These are phyloP conservation scores for Borovskyia barvae DNA, from an alignment of 208 protist genomes.

Conservation along the genomic window DNA sequence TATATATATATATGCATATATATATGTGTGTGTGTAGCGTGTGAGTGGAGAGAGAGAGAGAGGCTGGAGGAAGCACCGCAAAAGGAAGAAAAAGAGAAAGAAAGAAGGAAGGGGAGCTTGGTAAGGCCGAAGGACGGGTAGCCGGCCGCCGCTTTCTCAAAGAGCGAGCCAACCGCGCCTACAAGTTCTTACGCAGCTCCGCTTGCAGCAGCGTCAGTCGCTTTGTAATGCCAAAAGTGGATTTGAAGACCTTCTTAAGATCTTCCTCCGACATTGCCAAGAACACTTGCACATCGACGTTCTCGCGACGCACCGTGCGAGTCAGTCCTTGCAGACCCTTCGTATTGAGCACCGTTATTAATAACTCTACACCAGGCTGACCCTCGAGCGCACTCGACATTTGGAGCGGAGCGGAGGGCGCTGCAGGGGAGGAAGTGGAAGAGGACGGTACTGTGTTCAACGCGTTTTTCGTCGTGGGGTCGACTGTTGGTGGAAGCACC, in stretches of 20 bases:
- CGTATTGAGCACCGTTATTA: constrained; percentile 58
- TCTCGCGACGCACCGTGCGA: constrained; percentile 43
- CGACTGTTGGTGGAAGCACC: constrained; percentile 36
- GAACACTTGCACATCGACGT: constrained; percentile 83
- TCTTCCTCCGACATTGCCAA: constrained; percentile 72
- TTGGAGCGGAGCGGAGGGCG: not conserved
- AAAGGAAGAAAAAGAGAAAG: constrained; percentile 3
- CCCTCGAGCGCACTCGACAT: constrained; percentile 24
- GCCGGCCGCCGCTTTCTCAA: too few relatives aligned
- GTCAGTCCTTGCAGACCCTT: constrained; percentile 58
- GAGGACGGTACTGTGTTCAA: too few relatives aligned
- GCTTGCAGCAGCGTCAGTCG: constrained; percentile 73
- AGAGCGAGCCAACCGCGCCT: not conserved
- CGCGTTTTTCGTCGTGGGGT: too few relatives aligned
- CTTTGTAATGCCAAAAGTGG: constrained; percentile 79
- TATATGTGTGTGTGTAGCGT: too few relatives aligned
- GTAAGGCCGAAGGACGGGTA: too few relatives aligned
- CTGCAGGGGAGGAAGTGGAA: not conserved
- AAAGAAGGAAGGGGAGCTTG: constrained; percentile 2
- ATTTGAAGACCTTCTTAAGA: constrained; percentile 73
- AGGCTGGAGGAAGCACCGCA: not conserved
- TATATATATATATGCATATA: too few relatives aligned
- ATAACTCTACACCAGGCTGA: constrained; percentile 32
- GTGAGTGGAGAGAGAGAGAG: too few relatives aligned
- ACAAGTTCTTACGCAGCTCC: constrained; percentile 55